Base-by-base conservation (phyloP, 768 basidiomycete genomes). In the Tremella yokohamensis region DNA sequence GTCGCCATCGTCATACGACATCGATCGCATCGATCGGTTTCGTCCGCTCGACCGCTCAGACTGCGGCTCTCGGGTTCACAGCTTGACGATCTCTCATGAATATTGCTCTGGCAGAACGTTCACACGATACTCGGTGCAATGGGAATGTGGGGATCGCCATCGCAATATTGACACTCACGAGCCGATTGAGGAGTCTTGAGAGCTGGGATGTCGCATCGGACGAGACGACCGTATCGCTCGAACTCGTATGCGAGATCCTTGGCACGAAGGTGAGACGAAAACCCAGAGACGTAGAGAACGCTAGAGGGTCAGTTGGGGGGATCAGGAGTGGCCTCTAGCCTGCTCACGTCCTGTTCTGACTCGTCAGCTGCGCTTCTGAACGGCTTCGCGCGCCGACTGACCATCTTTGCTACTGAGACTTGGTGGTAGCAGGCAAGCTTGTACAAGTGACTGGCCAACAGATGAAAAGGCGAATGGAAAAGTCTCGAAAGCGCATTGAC, bases 181-280 rank as follows among this genome's bases (percentile, higher is more conserved):
- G 68, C 58, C 19, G 70, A 65, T 20, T 57, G 22, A 52, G 70
- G 52, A 11, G 68, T 54, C 52, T 69, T 69, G 50, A 67, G 62
- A 22, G 70, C 70, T 9, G 70, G 70, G 39, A 70, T 73, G 51
- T 73, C 71, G 53, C 68, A 73, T 54, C 71, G 44, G 53, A 73
- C 60, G 42, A 73, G 60, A 19, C 68, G 64, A 49, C 70, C 70
- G 57, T 70, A 72, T 56, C 73, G 56, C 64, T 74, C 73, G 54
- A 74, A 74, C 51, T 74, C 73, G 54, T 72, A 74, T 13, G 73
- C 70, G 40, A 74, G 65, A 53, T 74, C 70, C 53, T 60, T 58
- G 29, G 70, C 73, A 24, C 68, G 64, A 37, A 74, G 58, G 22
- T 63, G 59, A 11, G 56, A 42, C 13, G 58, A 56, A 60, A 76